Percentiles rank a stretch among this genome's conserved stretches.
Evolutionary conservation across 129 eudicot genomes (phyloP).

Genomic region (Escallonia rubra): DNA sequence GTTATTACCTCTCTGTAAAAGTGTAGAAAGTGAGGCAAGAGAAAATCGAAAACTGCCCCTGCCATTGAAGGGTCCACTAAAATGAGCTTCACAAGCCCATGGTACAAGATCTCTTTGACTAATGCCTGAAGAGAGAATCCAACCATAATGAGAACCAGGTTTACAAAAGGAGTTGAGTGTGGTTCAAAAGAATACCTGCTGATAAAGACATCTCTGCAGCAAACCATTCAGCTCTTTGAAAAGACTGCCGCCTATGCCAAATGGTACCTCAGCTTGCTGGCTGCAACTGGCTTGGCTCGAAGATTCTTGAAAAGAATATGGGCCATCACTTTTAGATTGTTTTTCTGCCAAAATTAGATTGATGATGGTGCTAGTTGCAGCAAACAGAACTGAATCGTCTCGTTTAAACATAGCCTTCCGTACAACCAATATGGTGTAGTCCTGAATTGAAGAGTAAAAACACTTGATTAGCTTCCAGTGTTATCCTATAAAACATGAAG

Average conservation of each 20-base stretch:
- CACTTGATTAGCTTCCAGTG: not conserved
- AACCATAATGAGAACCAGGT: constrained; percentile 11
- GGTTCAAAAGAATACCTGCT: constrained; percentile 38
- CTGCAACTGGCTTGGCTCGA: constrained; percentile 88
- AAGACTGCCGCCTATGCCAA: constrained; percentile 41
- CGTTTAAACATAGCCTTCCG: constrained; percentile 80
- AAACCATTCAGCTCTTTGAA: constrained; percentile 73
- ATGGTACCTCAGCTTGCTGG: constrained; percentile 52
- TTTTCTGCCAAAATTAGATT: constrained; percentile 55
- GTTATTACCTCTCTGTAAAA: constrained; percentile 53
- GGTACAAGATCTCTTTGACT: constrained; percentile 55
- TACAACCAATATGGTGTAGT: constrained; percentile 65
- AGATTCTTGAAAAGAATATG: constrained; percentile 57
- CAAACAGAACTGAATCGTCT: constrained; percentile 63
- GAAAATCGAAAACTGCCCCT: constrained; percentile 62
- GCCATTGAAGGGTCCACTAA: constrained; percentile 58
- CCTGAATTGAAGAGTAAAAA: constrained; percentile 29
- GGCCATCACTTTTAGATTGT: constrained; percentile 36
- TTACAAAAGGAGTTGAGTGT: not conserved
- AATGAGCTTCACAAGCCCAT: constrained; percentile 68
- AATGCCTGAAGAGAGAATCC: constrained; percentile 41
- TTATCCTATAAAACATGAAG: not conserved
- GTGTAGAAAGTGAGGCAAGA: constrained; percentile 60
- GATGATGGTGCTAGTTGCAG: constrained; percentile 60
- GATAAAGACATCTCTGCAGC: constrained; percentile 78